These are phyloP conservation scores for Alternaria triticina DNA, from an alignment of 2,329 filamentous ascomycete genomes.

Conservation along the genomic window DNA sequence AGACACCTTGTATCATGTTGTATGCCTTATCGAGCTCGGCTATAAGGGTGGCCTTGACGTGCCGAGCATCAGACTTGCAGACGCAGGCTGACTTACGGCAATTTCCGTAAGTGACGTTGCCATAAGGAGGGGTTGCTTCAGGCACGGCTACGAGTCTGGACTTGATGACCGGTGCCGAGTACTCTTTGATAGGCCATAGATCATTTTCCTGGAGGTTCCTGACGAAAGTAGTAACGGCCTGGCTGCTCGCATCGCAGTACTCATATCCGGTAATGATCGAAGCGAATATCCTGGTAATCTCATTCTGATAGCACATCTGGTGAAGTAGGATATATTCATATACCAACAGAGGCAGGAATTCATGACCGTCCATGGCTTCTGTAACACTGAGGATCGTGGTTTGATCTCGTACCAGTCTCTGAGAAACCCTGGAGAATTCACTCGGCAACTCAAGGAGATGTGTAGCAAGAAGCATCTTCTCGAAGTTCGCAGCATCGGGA, in stretches of 20 bases:
- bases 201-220: too few species aligned
- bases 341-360: neutral
- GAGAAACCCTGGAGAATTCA: conserved; percentile 1
- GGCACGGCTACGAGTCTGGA: neutral
- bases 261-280: too few species aligned
- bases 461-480: conserved; percentile 1
- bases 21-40: too few species aligned
- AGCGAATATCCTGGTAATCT: neutral
- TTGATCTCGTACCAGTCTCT: neutral
- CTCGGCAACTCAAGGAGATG: conserved; percentile 15
- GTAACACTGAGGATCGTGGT: neutral
- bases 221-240: too few species aligned
- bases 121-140: too few species aligned
- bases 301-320: neutral
- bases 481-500: neutral
- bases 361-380: neutral
- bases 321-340: neutral
- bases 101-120: too few species aligned
- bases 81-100: too few species aligned
- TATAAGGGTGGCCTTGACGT: neutral
- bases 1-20: too few species aligned
- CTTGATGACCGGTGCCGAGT: neutral
- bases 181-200: neutral
- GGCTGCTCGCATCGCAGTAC: too few species aligned
- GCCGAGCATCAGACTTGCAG: neutral